phyloP scores from a whole-genome alignment of 768 basidiomycete species.

The Solioccasus polychromus region DNA sequence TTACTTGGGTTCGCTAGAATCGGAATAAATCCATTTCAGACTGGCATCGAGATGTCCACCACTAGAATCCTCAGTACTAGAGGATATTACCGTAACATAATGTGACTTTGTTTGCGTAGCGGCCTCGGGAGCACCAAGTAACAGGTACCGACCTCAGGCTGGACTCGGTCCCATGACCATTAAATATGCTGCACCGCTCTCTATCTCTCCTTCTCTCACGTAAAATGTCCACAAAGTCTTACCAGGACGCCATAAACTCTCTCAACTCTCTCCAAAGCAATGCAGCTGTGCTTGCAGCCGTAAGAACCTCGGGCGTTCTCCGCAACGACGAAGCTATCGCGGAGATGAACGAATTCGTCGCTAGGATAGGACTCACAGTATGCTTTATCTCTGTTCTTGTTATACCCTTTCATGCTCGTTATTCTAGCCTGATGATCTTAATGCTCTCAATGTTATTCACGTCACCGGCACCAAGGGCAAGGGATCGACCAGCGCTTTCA shows the following conservation, averaged over 20 bases:
- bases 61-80: constrained; percentile 35
- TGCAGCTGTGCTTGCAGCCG: constrained; percentile 85
- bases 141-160: no score
- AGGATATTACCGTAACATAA: constrained; percentile 49
- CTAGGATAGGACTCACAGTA: constrained; percentile 83
- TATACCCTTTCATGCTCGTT: constrained; percentile 11
- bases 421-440: constrained; percentile 73
- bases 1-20: constrained; percentile 35
- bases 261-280: constrained; percentile 88
- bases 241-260: constrained; percentile 68
- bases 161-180: no score
- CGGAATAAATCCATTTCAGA: constrained; percentile 3
- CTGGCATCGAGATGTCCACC: no score
- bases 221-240: constrained; percentile 55
- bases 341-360: constrained; percentile 89
- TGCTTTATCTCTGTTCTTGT: constrained; percentile 22
- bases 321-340: constrained; percentile 60
- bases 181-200: no score
- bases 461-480: constrained; percentile 99
- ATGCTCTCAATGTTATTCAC: constrained; percentile 89
- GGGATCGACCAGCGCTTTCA: constrained; percentile 94
- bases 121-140: no score
- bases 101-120: no score
- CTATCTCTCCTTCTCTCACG: constrained; percentile 20
- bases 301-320: constrained; percentile 66